Base-by-base conservation (phyloP, 805 yeast species). In the Komagataella kurtzmanii region DNA sequence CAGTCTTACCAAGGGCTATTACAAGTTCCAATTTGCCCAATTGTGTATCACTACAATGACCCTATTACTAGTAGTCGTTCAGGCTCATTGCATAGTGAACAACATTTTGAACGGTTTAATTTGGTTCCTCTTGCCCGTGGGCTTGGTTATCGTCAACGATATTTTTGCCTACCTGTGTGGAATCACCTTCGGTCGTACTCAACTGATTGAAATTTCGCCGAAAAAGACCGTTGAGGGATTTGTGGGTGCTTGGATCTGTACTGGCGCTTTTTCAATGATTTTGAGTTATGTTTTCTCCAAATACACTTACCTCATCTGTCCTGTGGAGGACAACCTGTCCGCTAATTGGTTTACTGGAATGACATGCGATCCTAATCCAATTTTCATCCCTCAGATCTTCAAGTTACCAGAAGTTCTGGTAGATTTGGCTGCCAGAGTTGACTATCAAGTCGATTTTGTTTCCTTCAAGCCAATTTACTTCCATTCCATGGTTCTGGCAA, bases 171-270 rank as follows among this genome's bases (percentile, higher is more conserved):
- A 93, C 65, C 73, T 93, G 49, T 93, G 98, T 70, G 99, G 99
- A 48, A 93, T 93, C 57, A 87, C 98, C 1, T 88, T 93, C 69
- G 99, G 99, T 52, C 80, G 76, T 56, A 91, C 97, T 44, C 96
- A 88, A 62, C 78, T 93, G 61, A 88, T 93, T 59, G 88, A 85
- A 50, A 88, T 93, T 56, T 88, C 97, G 10, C 99, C 99, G 53
- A 93, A 93, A 68, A 93, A 93, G 70, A 93, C 99, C 3, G 89
- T 91, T 44, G 99, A 93, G 70, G 99, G 99, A 2, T 93, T 93
- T 61, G 70, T 91, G 49, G 99, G 99, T 50, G 99, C 98, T 17
- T 93, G 99, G 99, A 67, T 88, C 49, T 91, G 93, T 63, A 93
- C 99, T 7, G 82, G 87, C 6, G 55, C 85, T 43, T 81, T 86